Evolutionary conservation across 352 stramenopile genomes (phyloP).

Genomic region (Phytophthora aleatoria): DNA sequence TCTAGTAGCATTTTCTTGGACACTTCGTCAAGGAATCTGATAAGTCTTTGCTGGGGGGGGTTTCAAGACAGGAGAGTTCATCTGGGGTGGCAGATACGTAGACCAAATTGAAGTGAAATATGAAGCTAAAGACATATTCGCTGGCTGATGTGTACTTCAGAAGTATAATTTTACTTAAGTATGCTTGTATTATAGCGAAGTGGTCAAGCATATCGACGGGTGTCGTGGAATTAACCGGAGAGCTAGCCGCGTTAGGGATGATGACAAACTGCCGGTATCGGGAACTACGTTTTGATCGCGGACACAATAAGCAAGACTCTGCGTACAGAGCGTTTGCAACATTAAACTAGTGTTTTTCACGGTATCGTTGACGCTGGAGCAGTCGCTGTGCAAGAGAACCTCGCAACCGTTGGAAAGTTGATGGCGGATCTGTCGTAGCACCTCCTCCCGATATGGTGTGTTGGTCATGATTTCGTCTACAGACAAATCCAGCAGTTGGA

Average conservation of each 20-base stretch:
- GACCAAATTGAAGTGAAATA: too few relatives aligned
- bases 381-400: constrained; percentile 36
- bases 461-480: constrained; percentile 19
- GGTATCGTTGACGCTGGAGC: background rate
- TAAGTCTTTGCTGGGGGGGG: too few relatives aligned
- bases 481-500: constrained; percentile 20
- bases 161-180: too few relatives aligned
- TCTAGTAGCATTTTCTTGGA: too few relatives aligned
- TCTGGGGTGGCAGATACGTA: too few relatives aligned
- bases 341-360: constrained; percentile 35
- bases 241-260: constrained; percentile 11
- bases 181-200: background rate
- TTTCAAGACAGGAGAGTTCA: too few relatives aligned
- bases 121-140: too few relatives aligned
- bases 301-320: constrained; percentile 52
- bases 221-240: constrained; percentile 24
- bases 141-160: background rate
- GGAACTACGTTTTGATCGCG: constrained; percentile 54
- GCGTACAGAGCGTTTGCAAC: constrained; percentile 58
- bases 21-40: too few relatives aligned
- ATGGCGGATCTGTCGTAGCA: constrained; percentile 43
- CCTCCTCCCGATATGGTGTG: constrained; percentile 26
- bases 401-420: constrained; percentile 36
- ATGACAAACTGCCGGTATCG: background rate
- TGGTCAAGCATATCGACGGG: background rate